phyloP scores from a whole-genome alignment of 2,329 filamentous ascomycete genomes.

The Talaromyces sp. region DNA sequence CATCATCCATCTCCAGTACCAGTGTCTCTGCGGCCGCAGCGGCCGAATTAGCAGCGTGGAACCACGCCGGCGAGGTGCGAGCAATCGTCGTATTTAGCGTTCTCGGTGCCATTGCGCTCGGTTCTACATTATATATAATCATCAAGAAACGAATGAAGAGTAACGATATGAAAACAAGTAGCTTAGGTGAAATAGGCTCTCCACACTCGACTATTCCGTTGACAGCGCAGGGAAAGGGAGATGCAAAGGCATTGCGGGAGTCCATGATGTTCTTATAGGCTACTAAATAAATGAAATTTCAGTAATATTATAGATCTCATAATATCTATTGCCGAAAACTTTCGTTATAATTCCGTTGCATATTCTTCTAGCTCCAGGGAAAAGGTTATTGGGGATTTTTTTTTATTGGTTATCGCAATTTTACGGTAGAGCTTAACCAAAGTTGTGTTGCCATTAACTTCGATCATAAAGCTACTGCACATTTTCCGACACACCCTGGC shows the following conservation, averaged over 20 bases:
- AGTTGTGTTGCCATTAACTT: not conserved
- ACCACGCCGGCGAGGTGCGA: constrained; percentile 1
- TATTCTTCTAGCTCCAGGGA: not conserved
- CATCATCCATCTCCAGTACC: not conserved
- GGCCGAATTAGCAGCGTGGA: not conserved
- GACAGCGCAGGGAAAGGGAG: not conserved
- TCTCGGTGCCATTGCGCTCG: not conserved
- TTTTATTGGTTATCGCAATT: not conserved
- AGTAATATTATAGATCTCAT: not conserved
- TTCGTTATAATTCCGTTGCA: not conserved
- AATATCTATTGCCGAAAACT: not conserved
- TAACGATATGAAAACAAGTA: not conserved
- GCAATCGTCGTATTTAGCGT: not conserved
- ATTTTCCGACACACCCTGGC: constrained; percentile 8
- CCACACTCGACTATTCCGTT: constrained; percentile 1
- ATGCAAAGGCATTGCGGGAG: not conserved
- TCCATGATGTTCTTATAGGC: not conserved
- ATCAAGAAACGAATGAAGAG: not conserved
- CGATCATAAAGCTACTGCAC: not conserved
- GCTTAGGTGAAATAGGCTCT: not conserved
- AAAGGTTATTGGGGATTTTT: not conserved
- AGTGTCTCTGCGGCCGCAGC: not conserved
- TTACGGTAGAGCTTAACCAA: not conserved
- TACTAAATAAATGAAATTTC: not conserved
- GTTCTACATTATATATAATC: not conserved